phyloP scores from a whole-genome alignment of 805 yeast genomes.

The Saccharomycopsis javanensis region DNA sequence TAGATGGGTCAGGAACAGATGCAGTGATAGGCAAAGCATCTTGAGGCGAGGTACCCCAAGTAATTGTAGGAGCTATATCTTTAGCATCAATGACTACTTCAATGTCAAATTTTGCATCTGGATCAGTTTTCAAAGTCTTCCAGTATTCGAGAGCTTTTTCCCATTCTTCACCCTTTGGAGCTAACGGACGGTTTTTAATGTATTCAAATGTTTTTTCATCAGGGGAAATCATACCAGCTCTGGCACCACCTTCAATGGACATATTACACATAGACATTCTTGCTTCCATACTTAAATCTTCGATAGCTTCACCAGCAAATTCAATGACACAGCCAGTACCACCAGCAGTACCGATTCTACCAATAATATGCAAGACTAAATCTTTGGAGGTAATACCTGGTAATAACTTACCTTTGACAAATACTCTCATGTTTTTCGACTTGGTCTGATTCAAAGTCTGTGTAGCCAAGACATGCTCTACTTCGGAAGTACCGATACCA shows the following conservation, averaged over 20 bases:
- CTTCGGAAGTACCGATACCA: conserved; percentile 99
- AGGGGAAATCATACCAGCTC: conserved; percentile 98
- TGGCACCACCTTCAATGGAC: conserved; percentile 98
- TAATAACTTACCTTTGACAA: conserved; percentile 70
- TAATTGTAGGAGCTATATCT: conserved; percentile 90
- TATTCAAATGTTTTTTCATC: conserved; percentile 84
- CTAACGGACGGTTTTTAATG: conserved; percentile 86
- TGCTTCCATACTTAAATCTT: conserved; percentile 87
- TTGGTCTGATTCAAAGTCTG: conserved; percentile 92
- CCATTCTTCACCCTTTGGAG: conserved; percentile 93
- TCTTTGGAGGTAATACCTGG: conserved; percentile 96
- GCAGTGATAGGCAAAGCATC: conserved; percentile 95
- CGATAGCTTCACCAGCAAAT: conserved; percentile 93
- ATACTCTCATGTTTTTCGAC: conserved; percentile 91
- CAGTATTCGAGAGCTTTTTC: conserved; percentile 89
- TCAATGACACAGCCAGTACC: conserved; percentile 97
- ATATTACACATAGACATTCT: conserved; percentile 99
- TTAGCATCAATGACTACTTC: conserved; percentile 72
- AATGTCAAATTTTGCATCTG: conserved; percentile 80
- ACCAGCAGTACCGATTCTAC: conserved; percentile 97
- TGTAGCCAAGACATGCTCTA: conserved; percentile 96
- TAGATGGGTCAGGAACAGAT: conserved; percentile 81
- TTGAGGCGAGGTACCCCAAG: conserved; percentile 99
- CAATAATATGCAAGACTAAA: conserved; percentile 86
- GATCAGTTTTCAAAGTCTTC: conserved; percentile 80